Conservation (phyloP, 805 yeast species). For the Priceomyces melissophilus region DNA sequence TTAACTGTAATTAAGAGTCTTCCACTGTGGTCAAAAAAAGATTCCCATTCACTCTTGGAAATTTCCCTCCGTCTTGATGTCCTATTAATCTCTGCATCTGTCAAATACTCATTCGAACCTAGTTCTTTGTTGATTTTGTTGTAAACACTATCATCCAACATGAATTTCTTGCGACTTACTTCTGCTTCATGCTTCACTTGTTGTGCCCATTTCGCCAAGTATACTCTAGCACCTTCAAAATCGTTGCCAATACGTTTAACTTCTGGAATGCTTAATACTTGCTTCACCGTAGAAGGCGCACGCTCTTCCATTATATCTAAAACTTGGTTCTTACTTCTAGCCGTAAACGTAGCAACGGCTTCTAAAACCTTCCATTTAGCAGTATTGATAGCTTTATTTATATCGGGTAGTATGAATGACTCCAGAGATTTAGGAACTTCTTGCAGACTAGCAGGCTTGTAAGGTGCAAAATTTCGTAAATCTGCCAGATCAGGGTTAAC, state of each 20-base stretch:
- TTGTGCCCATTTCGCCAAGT: constrained; percentile 94
- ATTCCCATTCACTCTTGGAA: constrained; percentile 73
- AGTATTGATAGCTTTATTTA: constrained; percentile 52
- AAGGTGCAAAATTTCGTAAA: constrained; percentile 52
- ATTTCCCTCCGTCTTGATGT: constrained; percentile 68
- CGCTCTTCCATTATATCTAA: constrained; percentile 61
- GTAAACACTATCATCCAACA: constrained; percentile 59
- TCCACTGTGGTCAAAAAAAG: constrained; percentile 79
- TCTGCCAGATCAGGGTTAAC: constrained; percentile 77
- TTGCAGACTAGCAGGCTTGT: constrained; percentile 11
- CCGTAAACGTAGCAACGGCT: constrained; percentile 74
- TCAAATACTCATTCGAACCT: constrained; percentile 54
- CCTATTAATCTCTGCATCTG: constrained; percentile 55
- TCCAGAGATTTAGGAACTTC: constrained; percentile 7
- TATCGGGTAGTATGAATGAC: constrained; percentile 27
- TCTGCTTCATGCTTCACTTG: constrained; percentile 90
- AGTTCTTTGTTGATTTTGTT: constrained; percentile 56
- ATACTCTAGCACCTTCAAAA: constrained; percentile 88
- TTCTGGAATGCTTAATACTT: constrained; percentile 69
- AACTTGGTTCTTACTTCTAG: constrained; percentile 47
- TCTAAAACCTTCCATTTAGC: constrained; percentile 88
- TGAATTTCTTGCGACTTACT: constrained; percentile 48
- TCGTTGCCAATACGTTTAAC: constrained; percentile 81
- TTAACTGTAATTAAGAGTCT: constrained; percentile 64
- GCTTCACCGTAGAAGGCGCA: constrained; percentile 57